A percentile compares a stretch with the other conserved stretches of the same genome.
These are phyloP conservation scores for Aspergillus ostianus DNA, from an alignment of 495 filamentous ascomycete species.

Conservation along the genomic window DNA sequence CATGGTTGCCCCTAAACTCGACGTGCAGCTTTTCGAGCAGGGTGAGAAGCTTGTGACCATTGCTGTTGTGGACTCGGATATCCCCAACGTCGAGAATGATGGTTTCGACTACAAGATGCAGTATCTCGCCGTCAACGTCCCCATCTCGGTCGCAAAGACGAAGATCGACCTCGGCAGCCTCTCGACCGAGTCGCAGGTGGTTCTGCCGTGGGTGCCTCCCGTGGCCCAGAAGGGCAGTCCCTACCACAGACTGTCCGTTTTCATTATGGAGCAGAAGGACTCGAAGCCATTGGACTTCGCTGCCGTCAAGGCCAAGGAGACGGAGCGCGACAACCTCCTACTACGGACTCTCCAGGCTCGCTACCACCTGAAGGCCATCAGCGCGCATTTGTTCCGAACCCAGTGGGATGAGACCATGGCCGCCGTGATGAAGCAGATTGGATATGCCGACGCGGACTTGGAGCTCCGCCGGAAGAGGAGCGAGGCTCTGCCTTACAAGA, in stretches of 20 bases:
- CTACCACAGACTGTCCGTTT: slow-evolving; percentile 83
- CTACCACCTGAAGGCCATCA: slow-evolving; percentile 68
- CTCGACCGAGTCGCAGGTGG: slow-evolving; percentile 56
- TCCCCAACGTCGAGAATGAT: slow-evolving; percentile 77
- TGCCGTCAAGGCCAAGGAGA: slow-evolving; percentile 52
- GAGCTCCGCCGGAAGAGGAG: slow-evolving; percentile 77
- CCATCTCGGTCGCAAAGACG: slow-evolving; percentile 53
- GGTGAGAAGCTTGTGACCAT: slow-evolving; percentile 81
- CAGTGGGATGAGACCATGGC: slow-evolving; percentile 85
- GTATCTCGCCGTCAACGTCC: slow-evolving; percentile 72
- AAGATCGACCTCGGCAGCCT: slow-evolving; percentile 52
- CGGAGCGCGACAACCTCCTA: slow-evolving; percentile 62
- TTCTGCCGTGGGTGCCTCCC: slow-evolving; percentile 81
- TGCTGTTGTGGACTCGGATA: slow-evolving; percentile 85
- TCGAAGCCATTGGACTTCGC: slow-evolving; percentile 58
- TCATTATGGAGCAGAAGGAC: slow-evolving; percentile 76
- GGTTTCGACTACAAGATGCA: slow-evolving; percentile 77
- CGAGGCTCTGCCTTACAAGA: slow-evolving; percentile 56
- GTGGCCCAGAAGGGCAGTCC: slow-evolving; percentile 85
- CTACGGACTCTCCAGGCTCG: slow-evolving; percentile 69
- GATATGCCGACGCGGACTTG: slow-evolving; percentile 70
- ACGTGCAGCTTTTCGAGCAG: slow-evolving; percentile 78
- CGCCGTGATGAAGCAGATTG: slow-evolving; percentile 79
- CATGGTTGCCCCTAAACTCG: slow-evolving; percentile 67
- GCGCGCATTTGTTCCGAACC: slow-evolving; percentile 81